Evolutionary conservation across 257 asterid species (phyloP), one percentile per base, ranked within the genome.

Genomic region (Perilla frutescens): DNA sequence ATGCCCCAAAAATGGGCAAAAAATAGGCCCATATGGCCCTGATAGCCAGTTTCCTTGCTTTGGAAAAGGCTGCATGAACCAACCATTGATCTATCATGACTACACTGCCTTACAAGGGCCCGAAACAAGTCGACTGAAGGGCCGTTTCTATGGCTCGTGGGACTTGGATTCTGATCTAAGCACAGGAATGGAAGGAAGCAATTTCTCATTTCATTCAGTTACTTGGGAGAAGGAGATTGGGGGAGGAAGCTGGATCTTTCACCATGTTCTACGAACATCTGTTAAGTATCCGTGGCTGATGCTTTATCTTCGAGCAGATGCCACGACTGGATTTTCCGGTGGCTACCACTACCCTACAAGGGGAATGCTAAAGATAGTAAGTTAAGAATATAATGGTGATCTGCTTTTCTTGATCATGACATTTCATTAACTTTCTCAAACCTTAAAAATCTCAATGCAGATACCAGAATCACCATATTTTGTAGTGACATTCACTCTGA

Each of bases 231-330:
- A 91, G 81, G 85, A 90, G 76, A 70, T 90, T 41, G 93, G 96
- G 29, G 76, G 84, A 76, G 92, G 96, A 47, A 88, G 97, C 59
- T 89, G 96, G 97, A 63, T 63, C 63, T 88, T 91, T 75, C 96
- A 80, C 63, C 90, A 92, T 77, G 77, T 87, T 13, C 45, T 92
- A 67, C 88, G 83, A 73, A 87, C 94, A n/a, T 90, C 96, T 3
- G 32, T 57, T 15, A 90, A 88, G 84, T 90, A 92, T 56, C 96
- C 98, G 4, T 90, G 98, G 96, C 76, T 92, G 76, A 92, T 92
- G 98, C 96, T 92, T 73, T 92, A 92, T 77, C 73, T 92, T 1
- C 81, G 97, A 77, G 84, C 98, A 56, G 98, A 90, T 66, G 86
- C 96, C 72, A 87, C 96, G 0, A 62, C 62, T 13, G 96, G 96